Evolutionary conservation across 441 rosid genomes (phyloP).

Genomic region (Gossypium gossypioides): DNA sequence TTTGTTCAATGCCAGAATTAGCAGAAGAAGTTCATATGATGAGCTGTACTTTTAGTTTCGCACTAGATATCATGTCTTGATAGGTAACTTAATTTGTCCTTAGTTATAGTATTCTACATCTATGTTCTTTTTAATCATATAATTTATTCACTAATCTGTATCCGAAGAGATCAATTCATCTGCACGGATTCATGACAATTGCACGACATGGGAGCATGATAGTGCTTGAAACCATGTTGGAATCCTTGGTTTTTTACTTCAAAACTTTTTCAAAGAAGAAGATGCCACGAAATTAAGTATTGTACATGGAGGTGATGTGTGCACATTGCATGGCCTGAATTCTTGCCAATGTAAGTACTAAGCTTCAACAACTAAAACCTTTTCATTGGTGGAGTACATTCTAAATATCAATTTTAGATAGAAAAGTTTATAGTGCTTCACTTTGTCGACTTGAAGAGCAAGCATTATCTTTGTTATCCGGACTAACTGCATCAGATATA

Average conservation of each 20-base stretch:
- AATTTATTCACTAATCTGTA: too few species aligned
- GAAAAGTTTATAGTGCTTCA: background rate
- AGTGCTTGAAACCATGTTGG: background rate
- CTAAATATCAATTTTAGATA: background rate
- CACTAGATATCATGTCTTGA: too few species aligned
- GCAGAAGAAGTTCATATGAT: too few species aligned
- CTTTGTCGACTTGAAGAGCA: background rate
- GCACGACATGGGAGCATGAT: background rate
- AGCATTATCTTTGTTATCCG: background rate
- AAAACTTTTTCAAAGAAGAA: background rate
- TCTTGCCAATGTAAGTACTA: background rate
- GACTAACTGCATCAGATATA: too few species aligned
- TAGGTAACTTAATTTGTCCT: too few species aligned
- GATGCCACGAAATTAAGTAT: background rate
- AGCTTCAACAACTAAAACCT: background rate
- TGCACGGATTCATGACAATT: too few species aligned
- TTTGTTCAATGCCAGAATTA: too few species aligned
- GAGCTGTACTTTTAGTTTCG: too few species aligned
- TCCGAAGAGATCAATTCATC: too few species aligned
- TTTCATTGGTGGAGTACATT: background rate
- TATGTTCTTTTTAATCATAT: too few species aligned
- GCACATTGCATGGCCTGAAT: background rate
- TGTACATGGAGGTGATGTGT: background rate
- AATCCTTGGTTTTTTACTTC: background rate
- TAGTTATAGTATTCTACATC: too few species aligned